Evolutionary conservation across 163 green algal species (phyloP).

Genomic region (Chloroidium sp.): DNA sequence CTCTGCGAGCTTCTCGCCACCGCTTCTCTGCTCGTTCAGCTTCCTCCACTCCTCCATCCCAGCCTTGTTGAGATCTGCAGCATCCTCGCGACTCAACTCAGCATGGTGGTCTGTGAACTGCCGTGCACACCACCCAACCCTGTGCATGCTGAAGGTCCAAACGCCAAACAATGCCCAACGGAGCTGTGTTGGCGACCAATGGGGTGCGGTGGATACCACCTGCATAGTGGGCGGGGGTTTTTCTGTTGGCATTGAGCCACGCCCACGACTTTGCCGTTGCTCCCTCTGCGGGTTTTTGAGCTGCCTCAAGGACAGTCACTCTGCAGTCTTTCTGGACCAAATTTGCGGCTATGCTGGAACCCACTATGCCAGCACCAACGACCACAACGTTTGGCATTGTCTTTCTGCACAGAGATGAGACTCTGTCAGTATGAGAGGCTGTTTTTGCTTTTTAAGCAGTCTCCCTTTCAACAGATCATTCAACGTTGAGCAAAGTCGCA

Average conservation of each 20-base stretch:
- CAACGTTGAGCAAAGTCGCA: too few species aligned
- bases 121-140: not conserved
- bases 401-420: not conserved
- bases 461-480: too few species aligned
- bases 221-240: slow-evolving; percentile 10
- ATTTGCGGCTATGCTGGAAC: slow-evolving; percentile 5
- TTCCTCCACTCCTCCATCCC: slow-evolving; percentile 8
- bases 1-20: not conserved
- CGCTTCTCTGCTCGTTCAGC: not conserved
- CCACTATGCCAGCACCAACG: slow-evolving; percentile 7
- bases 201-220: not conserved
- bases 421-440: too few species aligned
- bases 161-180: not conserved
- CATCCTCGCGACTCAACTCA: not conserved
- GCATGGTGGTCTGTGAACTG: not conserved
- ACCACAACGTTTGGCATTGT: slow-evolving; percentile 1
- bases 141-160: not conserved
- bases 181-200: not conserved
- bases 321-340: slow-evolving; percentile 5
- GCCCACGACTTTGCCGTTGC: slow-evolving; percentile 16
- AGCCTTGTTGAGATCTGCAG: slow-evolving; percentile 9
- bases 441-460: too few species aligned
- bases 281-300: slow-evolving; percentile 2
- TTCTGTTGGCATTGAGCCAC: slow-evolving; percentile 16
- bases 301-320: slow-evolving; percentile 6